These are phyloP conservation scores for Leccinum fibrillosum DNA, from an alignment of 768 basidiomycete species.

Conservation along the genomic window DNA sequence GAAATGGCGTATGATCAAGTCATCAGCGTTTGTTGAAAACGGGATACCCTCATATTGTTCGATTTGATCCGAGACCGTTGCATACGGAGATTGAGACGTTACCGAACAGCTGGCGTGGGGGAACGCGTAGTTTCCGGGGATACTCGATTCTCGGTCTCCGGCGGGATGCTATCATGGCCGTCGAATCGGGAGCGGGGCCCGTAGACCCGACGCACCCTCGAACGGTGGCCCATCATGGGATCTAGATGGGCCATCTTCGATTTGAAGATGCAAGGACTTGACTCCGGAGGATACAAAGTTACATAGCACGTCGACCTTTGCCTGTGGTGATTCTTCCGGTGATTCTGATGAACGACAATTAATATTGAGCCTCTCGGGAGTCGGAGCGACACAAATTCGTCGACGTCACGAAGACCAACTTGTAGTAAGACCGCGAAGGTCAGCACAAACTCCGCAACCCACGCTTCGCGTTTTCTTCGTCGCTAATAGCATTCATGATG, in stretches of 20 bases:
- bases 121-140: not conserved
- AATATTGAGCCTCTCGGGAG: too few relatives aligned
- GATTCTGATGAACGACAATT: not conserved
- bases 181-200: not conserved
- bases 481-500: not conserved
- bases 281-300: not conserved
- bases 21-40: not conserved
- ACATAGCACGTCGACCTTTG: not conserved
- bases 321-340: not conserved
- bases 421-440: not conserved
- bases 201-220: not conserved
- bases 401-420: too few relatives aligned
- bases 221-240: not conserved
- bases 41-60: constrained; percentile 1
- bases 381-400: too few relatives aligned
- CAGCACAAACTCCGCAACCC: not conserved
- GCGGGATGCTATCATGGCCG: not conserved
- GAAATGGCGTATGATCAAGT: not conserved
- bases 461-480: not conserved
- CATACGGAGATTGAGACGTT: constrained; percentile 2
- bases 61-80: constrained; percentile 16
- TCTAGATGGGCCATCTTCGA: not conserved
- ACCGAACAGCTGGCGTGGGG: not conserved
- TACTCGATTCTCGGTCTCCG: constrained; percentile 1
- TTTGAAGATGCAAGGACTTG: not conserved